Percentiles rank a stretch among this genome's conserved stretches.
Evolutionary conservation across 768 basidiomycete genomes (phyloP).

Genomic region (Lyophyllum semitale): DNA sequence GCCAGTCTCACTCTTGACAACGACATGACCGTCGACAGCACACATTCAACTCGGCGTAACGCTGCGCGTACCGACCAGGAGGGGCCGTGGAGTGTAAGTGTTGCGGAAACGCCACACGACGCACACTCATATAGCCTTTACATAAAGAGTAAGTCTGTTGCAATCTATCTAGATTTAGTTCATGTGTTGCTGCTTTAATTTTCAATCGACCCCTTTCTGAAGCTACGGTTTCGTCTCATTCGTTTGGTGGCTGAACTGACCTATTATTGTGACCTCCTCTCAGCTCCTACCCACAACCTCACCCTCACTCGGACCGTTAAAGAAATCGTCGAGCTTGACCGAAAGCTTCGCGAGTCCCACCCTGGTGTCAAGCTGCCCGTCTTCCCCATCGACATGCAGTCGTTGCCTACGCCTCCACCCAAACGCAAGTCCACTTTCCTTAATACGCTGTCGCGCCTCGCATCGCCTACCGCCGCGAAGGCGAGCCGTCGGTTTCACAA

Average conservation of each 20-base stretch:
- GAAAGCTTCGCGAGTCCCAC: constrained; percentile 70
- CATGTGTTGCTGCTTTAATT: constrained; percentile 5
- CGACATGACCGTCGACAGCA: constrained; percentile 21
- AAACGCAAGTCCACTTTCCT: constrained; percentile 86
- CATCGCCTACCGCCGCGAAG: constrained; percentile 68
- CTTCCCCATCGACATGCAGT: constrained; percentile 59
- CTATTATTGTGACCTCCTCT: constrained; percentile 23
- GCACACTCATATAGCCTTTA: constrained; percentile 76
- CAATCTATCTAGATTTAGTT: constrained; percentile 7
- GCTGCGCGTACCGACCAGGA: constrained; percentile 75
- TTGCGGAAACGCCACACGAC: constrained; percentile 83
- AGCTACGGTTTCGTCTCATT: constrained; percentile 1
- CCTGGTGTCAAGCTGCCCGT: constrained; percentile 58
- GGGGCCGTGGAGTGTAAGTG: constrained; percentile 86
- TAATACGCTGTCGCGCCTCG: constrained; percentile 82
- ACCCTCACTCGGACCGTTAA: constrained; percentile 78
- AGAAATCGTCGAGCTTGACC: constrained; percentile 82
- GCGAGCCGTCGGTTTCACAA: constrained; percentile 40
- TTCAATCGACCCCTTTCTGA: constrained; percentile 7
- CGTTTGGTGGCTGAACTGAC: constrained; percentile 12
- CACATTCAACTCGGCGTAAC: constrained; percentile 39
- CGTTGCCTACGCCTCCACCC: constrained; percentile 49
- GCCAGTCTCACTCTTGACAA: constrained; percentile 22
- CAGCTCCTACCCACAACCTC: constrained; percentile 88
- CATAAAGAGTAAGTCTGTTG: constrained; percentile 77